A percentile compares a stretch with the other conserved stretches of the same genome.
phyloP scores from a whole-genome alignment of 225 moss, liverwort and hornwort genomes.

The Physcomitrellopsis africana region DNA sequence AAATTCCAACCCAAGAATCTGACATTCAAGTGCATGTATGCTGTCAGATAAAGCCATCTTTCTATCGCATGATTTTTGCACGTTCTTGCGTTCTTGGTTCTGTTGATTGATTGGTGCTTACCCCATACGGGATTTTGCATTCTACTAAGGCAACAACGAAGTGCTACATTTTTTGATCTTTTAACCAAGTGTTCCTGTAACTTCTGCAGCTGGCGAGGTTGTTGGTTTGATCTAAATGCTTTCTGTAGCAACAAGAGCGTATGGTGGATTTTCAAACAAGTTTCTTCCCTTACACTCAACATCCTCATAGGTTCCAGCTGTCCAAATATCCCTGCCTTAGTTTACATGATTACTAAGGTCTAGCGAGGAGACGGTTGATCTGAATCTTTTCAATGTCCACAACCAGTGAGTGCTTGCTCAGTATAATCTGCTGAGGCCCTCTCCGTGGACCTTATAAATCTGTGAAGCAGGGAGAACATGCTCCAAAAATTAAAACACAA shows the following conservation, averaged over 20 bases:
- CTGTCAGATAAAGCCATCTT: constrained; percentile 3
- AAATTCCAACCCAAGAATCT: background rate
- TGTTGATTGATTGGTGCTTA: background rate
- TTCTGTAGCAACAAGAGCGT: background rate
- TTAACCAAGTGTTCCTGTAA: background rate
- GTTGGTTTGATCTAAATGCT: background rate
- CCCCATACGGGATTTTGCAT: background rate
- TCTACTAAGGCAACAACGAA: background rate
- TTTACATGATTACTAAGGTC: no score
- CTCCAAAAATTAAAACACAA: no score
- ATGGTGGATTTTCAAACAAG: no score
- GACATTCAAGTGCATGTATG: background rate
- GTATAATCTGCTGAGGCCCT: no score
- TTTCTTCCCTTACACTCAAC: no score
- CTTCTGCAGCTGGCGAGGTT: background rate
- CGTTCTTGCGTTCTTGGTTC: background rate
- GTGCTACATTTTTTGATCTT: background rate
- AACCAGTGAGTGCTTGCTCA: no score
- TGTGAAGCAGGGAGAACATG: no score
- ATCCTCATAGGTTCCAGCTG: no score
- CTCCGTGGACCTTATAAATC: no score
- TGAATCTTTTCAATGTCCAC: no score
- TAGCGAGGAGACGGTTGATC: no score
- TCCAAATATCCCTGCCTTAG: no score
- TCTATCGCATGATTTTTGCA: background rate